phyloP scores from a whole-genome alignment of 148 eudicot genomes.

The Rhododendron kiyosumense region DNA sequence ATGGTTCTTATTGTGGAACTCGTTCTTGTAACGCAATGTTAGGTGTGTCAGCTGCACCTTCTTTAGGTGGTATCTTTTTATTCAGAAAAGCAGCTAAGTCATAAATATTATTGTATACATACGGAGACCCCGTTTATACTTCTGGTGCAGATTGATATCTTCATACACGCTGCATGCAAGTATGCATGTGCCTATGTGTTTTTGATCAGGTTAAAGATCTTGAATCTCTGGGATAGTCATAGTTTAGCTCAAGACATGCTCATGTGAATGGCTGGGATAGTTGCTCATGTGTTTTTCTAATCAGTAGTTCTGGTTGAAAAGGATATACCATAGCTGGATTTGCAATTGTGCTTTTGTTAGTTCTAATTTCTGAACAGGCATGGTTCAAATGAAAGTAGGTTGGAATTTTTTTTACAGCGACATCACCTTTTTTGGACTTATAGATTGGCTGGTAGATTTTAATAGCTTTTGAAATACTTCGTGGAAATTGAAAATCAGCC shows the following conservation, averaged over 20 bases:
- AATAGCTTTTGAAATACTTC: background rate
- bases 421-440: background rate
- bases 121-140: background rate
- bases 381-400: background rate
- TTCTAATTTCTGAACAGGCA: background rate
- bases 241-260: background rate
- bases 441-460: background rate
- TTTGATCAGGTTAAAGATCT: background rate
- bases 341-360: background rate
- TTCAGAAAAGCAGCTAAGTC: too few species aligned
- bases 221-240: background rate
- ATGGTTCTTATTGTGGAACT: background rate
- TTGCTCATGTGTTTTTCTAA: background rate
- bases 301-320: background rate
- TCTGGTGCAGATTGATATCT: conserved; percentile 1
- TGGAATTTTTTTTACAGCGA: background rate
- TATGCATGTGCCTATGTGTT: background rate
- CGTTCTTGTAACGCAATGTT: background rate
- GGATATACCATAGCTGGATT: background rate
- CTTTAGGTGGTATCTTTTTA: background rate
- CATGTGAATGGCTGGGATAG: background rate
- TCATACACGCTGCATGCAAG: background rate
- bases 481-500: background rate
- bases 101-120: background rate
- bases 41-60: background rate